Evolutionary conservation across 257 asterid species (phyloP).

Genomic region (Solanum piurae): DNA sequence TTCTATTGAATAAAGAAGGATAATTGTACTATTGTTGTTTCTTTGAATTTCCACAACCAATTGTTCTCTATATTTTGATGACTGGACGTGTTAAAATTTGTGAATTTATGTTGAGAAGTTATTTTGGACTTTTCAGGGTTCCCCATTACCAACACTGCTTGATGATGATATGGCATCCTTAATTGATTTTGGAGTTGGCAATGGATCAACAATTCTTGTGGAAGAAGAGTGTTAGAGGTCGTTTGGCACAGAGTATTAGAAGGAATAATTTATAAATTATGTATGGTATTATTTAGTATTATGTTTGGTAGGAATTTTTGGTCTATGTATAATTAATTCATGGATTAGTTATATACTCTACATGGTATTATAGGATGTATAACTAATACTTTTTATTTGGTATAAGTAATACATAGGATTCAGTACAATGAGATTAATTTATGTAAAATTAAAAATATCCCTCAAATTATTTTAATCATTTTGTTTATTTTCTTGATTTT

Average conservation of each 20-base stretch:
- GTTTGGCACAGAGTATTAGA: too few relatives aligned
- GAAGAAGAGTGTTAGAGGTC: conserved; percentile 31
- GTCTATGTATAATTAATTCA: too few relatives aligned
- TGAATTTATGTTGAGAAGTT: background rate
- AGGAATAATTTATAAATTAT: too few relatives aligned
- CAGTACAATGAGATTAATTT: background rate
- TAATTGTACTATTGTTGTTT: background rate
- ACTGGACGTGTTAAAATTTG: background rate
- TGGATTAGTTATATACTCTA: background rate
- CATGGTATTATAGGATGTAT: background rate
- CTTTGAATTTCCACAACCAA: background rate
- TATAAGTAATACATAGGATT: too few relatives aligned
- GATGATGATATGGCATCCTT: conserved; percentile 86
- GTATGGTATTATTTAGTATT: background rate
- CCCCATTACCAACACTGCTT: conserved; percentile 63
- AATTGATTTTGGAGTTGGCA: conserved; percentile 64
- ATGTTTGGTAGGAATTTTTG: background rate
- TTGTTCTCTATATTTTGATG: background rate
- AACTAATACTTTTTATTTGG: too few relatives aligned
- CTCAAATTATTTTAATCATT: background rate
- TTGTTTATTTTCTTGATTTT: too few relatives aligned
- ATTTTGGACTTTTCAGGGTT: conserved; percentile 40
- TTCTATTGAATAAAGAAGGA: background rate
- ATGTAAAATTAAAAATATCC: background rate
- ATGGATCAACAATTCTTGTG: conserved; percentile 62